phyloP scores from a whole-genome alignment of 2,329 filamentous ascomycete genomes.

The Epichloe sibirici region DNA sequence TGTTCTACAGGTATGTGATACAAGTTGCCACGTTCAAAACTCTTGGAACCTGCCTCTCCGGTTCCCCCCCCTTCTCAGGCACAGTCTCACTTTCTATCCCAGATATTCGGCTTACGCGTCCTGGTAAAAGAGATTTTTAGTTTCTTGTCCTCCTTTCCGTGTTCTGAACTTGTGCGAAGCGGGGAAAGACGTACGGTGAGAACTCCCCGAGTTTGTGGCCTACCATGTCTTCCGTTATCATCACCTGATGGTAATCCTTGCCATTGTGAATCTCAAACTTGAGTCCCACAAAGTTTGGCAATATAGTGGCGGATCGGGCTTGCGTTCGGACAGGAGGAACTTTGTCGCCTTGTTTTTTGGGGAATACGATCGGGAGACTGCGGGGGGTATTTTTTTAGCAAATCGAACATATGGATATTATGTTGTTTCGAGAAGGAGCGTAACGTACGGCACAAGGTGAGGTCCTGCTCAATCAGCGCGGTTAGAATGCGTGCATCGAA shows the following conservation, averaged over 20 bases:
- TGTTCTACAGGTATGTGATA: background rate
- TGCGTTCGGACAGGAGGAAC: constrained; percentile 70
- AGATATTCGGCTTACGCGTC: constrained; percentile 47
- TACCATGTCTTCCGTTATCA: constrained; percentile 90
- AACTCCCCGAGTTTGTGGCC: constrained; percentile 93
- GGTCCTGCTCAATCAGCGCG: constrained; percentile 25
- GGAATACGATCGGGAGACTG: constrained; percentile 52
- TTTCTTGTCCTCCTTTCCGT: background rate
- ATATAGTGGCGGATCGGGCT: constrained; percentile 76
- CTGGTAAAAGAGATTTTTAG: constrained; percentile 21
- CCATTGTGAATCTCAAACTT: constrained; percentile 88
- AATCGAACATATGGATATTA: constrained; percentile 5
- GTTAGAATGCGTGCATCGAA: background rate
- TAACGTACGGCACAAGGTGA: constrained; percentile 41
- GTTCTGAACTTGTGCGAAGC: background rate
- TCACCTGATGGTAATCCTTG: constrained; percentile 71
- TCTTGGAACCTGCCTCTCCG: background rate
- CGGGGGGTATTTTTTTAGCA: background rate
- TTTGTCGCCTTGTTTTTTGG: constrained; percentile 46
- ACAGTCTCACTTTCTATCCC: constrained; percentile 26
- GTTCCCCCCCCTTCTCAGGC: no score
- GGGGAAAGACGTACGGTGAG: constrained; percentile 52
- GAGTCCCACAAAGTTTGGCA: constrained; percentile 84
- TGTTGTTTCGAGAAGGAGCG: constrained; percentile 12
- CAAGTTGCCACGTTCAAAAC: background rate